Evolutionary conservation across 2,329 filamentous ascomycete genomes (phyloP).

Genomic region (Pseudogymnoascus sp.): DNA sequence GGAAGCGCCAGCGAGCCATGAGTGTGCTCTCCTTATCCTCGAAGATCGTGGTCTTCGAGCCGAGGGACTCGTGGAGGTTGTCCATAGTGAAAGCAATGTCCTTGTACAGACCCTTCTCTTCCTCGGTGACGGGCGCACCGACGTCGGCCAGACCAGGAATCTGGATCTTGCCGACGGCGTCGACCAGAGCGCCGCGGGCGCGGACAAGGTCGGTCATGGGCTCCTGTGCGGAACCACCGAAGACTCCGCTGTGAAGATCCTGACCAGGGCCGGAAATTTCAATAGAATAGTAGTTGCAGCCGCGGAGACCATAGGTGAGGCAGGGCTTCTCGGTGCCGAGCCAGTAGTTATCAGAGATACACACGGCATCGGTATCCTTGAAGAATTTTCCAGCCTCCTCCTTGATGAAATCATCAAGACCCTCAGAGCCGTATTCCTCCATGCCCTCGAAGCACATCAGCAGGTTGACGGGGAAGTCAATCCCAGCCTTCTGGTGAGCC

Average conservation of each 20-base stretch:
- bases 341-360: slow-evolving; percentile 99
- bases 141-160: slow-evolving; percentile 93
- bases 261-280: slow-evolving; percentile 86
- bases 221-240: slow-evolving; percentile 92
- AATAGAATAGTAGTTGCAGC: slow-evolving; percentile 95
- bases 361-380: slow-evolving; percentile 90
- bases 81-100: slow-evolving; percentile 94
- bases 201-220: slow-evolving; percentile 94
- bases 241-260: slow-evolving; percentile 94
- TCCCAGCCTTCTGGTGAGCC: slow-evolving; percentile 87
- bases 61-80: slow-evolving; percentile 84
- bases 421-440: slow-evolving; percentile 98
- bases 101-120: slow-evolving; percentile 83
- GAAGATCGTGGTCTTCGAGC: slow-evolving; percentile 80
- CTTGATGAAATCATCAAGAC: slow-evolving; percentile 88
- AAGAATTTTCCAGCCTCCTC: slow-evolving; percentile 91
- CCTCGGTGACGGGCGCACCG: slow-evolving; percentile 78
- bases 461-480: slow-evolving; percentile 95
- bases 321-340: slow-evolving; percentile 97
- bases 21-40: slow-evolving; percentile 85
- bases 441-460: slow-evolving; percentile 99
- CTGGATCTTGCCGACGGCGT: slow-evolving; percentile 83
- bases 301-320: slow-evolving; percentile 91
- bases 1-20: slow-evolving; percentile 94
- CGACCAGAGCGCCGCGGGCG: slow-evolving; percentile 76